These are phyloP conservation scores for Ramaria rubella DNA, from an alignment of 768 basidiomycete genomes.

Conservation along the genomic window DNA sequence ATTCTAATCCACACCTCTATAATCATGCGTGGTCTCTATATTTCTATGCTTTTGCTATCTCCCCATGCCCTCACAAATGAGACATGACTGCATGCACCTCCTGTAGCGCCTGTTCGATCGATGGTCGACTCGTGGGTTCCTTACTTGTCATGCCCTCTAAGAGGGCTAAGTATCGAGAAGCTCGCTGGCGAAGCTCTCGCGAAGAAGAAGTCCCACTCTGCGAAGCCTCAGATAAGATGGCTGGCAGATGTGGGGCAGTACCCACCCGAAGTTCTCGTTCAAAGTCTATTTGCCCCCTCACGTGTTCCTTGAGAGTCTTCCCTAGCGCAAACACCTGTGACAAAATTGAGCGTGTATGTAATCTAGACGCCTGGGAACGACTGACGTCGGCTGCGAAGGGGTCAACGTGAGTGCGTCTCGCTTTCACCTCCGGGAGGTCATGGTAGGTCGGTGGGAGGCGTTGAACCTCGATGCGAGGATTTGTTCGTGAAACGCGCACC, in stretches of 20 bases:
- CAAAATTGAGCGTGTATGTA: neutral
- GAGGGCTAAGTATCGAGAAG: neutral
- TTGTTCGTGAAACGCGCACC: neutral
- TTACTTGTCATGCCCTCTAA: neutral
- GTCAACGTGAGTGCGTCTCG: neutral
- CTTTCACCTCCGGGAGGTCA: neutral
- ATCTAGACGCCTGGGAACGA: neutral
- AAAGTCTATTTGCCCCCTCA: neutral
- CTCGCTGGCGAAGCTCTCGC: neutral
- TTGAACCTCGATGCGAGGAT: neutral
- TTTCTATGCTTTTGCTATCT: neutral
- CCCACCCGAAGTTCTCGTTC: neutral
- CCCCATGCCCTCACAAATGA: neutral
- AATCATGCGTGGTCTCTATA: neutral
- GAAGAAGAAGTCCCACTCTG: neutral
- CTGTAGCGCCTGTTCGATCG: neutral
- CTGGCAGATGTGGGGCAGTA: neutral
- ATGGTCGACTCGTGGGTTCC: neutral
- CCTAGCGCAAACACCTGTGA: neutral
- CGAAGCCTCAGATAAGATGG: neutral
- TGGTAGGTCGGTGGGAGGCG: constrained; percentile 1
- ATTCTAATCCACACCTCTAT: neutral
- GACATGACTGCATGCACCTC: neutral
- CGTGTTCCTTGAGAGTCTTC: neutral
- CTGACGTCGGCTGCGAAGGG: constrained; percentile 4